phyloP scores from a whole-genome alignment of 768 basidiomycete species.

The Russula sp. region DNA sequence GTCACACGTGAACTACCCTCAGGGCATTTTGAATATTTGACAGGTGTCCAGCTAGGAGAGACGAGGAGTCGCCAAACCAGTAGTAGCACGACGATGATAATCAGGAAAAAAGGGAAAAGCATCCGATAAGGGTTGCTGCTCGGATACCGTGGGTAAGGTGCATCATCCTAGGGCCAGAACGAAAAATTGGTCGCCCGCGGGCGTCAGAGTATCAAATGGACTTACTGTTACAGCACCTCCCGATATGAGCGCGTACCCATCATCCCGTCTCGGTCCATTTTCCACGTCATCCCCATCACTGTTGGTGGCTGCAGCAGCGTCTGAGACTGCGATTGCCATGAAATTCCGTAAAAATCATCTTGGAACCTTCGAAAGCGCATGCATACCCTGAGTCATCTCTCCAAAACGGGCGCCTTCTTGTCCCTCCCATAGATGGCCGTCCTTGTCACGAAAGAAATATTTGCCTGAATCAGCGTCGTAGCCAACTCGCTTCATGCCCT shows the following conservation, averaged over 20 bases:
- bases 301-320: neutral
- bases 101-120: conserved; percentile 25
- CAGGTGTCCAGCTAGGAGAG: conserved; percentile 9
- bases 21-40: conserved; percentile 15
- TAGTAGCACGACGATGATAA: conserved; percentile 23
- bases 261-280: conserved; percentile 14
- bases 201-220: neutral
- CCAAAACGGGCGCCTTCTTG: conserved; percentile 60
- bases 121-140: conserved; percentile 22
- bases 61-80: conserved; percentile 23
- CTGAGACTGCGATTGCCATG: conserved; percentile 7
- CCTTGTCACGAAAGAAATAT: conserved; percentile 57
- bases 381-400: conserved; percentile 39
- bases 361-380: neutral
- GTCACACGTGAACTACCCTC: conserved; percentile 21
- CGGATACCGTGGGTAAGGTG: conserved; percentile 4
- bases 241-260: conserved; percentile 12
- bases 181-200: neutral
- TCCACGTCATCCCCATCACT: conserved; percentile 20
- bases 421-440: conserved; percentile 51
- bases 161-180: neutral
- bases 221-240: conserved; percentile 21
- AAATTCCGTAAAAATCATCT: neutral
- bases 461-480: conserved; percentile 67
- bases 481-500: conserved; percentile 57